phyloP scores from a whole-genome alignment of 2,329 filamentous ascomycete species.

The Diplocarpon rosae region DNA sequence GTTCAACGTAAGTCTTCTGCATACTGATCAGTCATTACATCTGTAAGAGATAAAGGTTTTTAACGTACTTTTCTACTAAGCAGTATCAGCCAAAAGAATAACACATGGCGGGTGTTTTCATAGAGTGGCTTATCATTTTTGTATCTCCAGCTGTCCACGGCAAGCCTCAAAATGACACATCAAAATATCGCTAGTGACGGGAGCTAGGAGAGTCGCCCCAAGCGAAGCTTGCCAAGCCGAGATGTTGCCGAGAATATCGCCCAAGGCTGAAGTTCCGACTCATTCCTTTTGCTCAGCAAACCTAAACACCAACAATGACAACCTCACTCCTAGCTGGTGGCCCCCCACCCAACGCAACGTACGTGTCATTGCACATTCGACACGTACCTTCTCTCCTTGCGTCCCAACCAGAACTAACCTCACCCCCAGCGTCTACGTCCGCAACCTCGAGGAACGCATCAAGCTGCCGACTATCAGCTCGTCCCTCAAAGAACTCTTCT shows the following conservation, averaged over 20 bases:
- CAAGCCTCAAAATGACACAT: too few relatives aligned
- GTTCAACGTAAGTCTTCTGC: too few relatives aligned
- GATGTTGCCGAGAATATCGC: neutral
- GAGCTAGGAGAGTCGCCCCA: too few relatives aligned
- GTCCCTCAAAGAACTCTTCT: conserved; percentile 67
- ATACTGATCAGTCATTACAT: too few relatives aligned
- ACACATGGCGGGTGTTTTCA: too few relatives aligned
- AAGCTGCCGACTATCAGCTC: conserved; percentile 69
- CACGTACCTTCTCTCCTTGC: conserved; percentile 33
- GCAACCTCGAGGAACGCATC: conserved; percentile 86
- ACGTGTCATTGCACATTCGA: conserved; percentile 64
- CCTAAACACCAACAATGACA: neutral
- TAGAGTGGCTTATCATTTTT: too few relatives aligned
- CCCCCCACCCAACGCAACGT: conserved; percentile 46
- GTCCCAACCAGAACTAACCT: conserved; percentile 8
- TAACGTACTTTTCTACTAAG: too few relatives aligned
- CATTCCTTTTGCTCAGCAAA: neutral
- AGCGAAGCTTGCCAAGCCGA: neutral
- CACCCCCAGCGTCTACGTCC: conserved; percentile 49
- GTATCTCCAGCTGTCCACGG: too few relatives aligned
- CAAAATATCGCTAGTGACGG: too few relatives aligned
- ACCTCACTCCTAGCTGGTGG: conserved; percentile 1
- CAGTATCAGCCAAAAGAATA: too few relatives aligned
- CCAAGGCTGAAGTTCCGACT: neutral
- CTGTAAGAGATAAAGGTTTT: too few relatives aligned